Base-by-base conservation (phyloP, 768 basidiomycete genomes). In the Gymnopilus dilepis region DNA sequence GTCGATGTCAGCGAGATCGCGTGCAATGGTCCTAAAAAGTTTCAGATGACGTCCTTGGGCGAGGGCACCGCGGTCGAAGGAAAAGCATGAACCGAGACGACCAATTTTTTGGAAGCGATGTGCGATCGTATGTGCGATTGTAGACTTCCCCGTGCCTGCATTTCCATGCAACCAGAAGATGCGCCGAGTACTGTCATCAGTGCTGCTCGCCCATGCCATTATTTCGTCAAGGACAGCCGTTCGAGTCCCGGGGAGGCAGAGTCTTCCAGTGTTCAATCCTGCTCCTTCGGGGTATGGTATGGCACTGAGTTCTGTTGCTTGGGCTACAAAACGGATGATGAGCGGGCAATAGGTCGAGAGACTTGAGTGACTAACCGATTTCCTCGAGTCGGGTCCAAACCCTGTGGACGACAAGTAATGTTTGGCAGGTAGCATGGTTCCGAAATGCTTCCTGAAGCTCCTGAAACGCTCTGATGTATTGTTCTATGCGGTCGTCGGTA, bases 121-220 rank as follows among this genome's bases (percentile, higher is more conserved):
- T 12, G 74, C 73, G 17, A 79, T 61, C 8, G 75, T 73, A 33
- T 74, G 70, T 6, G 77, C 72, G n/a, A 80, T 75, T 21, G 77
- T 61, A 1, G 77, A 76, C 63, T 79, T 80, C 11, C 79, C 79
- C 9, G 65, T 67, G 8, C 79, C 79, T 37, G 34, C 34, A 15
- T 11, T 9, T 9, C 34, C 34, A 37, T 37, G 34, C 9, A 15
- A 78, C 66, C 73, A 73, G 47, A 69, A 68, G 3, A 78, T 37
- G n/a, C 50, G 67, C 28, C 58, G 56, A n/a, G n/a, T n/a, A n/a
- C n/a, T n/a, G 33, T 65, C 54, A 22, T 65, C 50, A 21, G 57
- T 47, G 40, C 56, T 51, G 41, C 66, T 61, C 12, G 62, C 55
- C 74, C 74, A 76, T 8, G 61, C 41, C 28, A 50, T 56, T 33